Base-by-base conservation (phyloP, 805 yeast species). In the Yarrowia yakushimensis region DNA sequence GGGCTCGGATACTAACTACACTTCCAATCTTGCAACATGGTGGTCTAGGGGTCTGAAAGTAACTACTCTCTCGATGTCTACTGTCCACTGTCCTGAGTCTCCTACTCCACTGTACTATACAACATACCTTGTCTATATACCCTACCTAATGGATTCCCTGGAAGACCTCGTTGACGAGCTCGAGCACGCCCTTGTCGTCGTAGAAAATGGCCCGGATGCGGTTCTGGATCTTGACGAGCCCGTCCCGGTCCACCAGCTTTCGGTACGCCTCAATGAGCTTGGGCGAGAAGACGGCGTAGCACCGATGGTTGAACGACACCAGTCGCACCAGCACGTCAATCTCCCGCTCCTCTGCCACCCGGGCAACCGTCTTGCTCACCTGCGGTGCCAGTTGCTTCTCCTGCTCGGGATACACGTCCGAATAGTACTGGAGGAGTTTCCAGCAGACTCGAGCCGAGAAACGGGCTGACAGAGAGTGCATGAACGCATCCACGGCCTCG, bases 251-350 rank as follows among this genome's bases (percentile, higher is more conserved):
- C 23, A 90, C 85, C 62, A 90, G 77, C 61, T 79, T 81, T 20
- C 82, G 76, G 64, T 91, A 74, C 0, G 84, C 76, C n/a, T 76
- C 71, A n/a, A 85, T 71, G 52, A 90, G 77, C 52, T 78, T 77
- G 20, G 96, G 88, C 9, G 96, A 85, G 71, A 91, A 93, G 67
- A 93, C 97, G 66, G 86, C 82, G 76, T 93, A 96, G 99, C 99
- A 94, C 71, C 99, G 83, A 74, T 92, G 97, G 71, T 90, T 88
- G 97, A 98, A 96, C n/a, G 94, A 96, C n/a, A 87, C 77, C 60
- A 94, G 77, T 69, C 87, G 88, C 34, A 92, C 89, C 63, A 85
- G 75, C 22, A 86, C 76, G 63, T 87, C 90, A 64, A 92, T 77
- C 12, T 90, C 83, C 43, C 43, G 42, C 42, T 59, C 62, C 54